These are phyloP conservation scores for Microstroma glucosiphilum DNA, from an alignment of 1,284 basidiomycete species.

Conservation along the genomic window DNA sequence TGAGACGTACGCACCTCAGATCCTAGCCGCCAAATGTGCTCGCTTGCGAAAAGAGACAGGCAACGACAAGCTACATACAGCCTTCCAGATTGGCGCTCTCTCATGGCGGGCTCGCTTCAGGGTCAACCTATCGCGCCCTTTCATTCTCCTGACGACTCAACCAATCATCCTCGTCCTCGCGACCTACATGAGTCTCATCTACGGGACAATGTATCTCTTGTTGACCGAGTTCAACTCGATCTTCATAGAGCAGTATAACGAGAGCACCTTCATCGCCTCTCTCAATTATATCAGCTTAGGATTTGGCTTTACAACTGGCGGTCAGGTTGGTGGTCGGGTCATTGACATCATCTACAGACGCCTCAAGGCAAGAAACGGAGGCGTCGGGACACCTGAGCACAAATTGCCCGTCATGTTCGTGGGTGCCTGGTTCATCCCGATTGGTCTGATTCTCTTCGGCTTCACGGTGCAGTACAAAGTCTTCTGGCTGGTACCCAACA, in stretches of 20 bases:
- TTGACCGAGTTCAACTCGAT: conserved; percentile 64
- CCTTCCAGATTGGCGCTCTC: conserved; percentile 29
- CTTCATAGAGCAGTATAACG: conserved; percentile 55
- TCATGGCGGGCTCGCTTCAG: conserved; percentile 44
- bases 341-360: conserved; percentile 60
- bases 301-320: conserved; percentile 39
- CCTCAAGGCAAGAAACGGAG: conserved; percentile 57
- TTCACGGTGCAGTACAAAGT: conserved; percentile 60
- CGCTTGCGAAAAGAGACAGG: conserved; percentile 55
- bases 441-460: conserved; percentile 62
- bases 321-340: conserved; percentile 60
- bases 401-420: conserved; percentile 59
- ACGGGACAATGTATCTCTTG: conserved; percentile 57
- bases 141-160: conserved; percentile 55
- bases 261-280: conserved; percentile 57
- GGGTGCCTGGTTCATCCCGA: conserved; percentile 57
- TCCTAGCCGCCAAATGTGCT: conserved; percentile 44
- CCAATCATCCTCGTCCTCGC: conserved; percentile 56
- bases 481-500: conserved; percentile 65
- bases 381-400: conserved; percentile 53
- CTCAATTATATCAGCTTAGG: conserved; percentile 61
- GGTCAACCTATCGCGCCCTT: conserved; percentile 55
- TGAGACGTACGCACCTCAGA: conserved; percentile 50
- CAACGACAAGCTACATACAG: conserved; percentile 30
- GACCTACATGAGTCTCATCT: conserved; percentile 54